phyloP scores from a whole-genome alignment of 208 protist genomes.

The Leishmania tropica region DNA sequence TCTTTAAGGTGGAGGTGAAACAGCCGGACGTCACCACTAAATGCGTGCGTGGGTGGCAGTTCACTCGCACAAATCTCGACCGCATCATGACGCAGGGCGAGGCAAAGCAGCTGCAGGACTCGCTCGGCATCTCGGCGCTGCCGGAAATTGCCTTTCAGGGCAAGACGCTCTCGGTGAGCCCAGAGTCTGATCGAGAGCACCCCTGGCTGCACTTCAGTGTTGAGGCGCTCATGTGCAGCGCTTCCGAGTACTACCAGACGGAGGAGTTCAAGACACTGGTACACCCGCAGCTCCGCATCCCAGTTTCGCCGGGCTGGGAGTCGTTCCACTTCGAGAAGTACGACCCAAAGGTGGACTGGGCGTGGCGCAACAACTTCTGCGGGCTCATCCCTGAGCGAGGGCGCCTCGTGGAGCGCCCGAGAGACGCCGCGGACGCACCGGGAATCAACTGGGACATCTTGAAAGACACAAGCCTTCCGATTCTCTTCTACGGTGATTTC shows the following conservation, averaged over 20 bases:
- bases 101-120: slow-evolving; percentile 42
- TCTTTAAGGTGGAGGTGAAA: slow-evolving; percentile 41
- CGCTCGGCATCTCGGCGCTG: slow-evolving; percentile 51
- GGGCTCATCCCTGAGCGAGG: slow-evolving; percentile 28
- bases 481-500: slow-evolving; percentile 75
- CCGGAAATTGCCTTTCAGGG: slow-evolving; percentile 76
- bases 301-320: slow-evolving; percentile 64
- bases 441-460: slow-evolving; percentile 85
- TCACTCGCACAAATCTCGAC: slow-evolving; percentile 54
- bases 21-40: slow-evolving; percentile 32
- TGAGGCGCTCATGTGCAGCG: slow-evolving; percentile 49
- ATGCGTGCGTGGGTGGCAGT: slow-evolving; percentile 54
- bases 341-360: slow-evolving; percentile 86
- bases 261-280: slow-evolving; percentile 41
- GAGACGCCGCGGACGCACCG: slow-evolving; percentile 18
- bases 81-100: slow-evolving; percentile 76
- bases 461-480: slow-evolving; percentile 56
- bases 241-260: slow-evolving; percentile 62
- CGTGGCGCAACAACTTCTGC: slow-evolving; percentile 81
- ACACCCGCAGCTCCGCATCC: slow-evolving; percentile 50
- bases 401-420: slow-evolving; percentile 34
- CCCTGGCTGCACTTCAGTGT: slow-evolving; percentile 61
- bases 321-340: slow-evolving; percentile 46
- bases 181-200: slow-evolving; percentile 7
- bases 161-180: slow-evolving; percentile 62